Conservation (phyloP, 2,329 filamentous ascomycete genomes). For the Exophiala dermatitidis region DNA sequence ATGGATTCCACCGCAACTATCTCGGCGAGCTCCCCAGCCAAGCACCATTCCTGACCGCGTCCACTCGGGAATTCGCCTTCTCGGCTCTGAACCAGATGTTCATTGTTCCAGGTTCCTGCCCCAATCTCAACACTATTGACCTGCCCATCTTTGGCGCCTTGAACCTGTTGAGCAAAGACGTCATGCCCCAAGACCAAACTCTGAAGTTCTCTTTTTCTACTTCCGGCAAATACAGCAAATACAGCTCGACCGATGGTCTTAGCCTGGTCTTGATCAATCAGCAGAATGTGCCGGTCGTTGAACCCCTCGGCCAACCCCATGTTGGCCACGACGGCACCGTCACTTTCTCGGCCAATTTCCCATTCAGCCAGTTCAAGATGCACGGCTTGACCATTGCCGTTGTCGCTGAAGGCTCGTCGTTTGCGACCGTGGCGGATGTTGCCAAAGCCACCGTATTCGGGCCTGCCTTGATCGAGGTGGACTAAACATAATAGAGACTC, state of each 20-base stretch:
- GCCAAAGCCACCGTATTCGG: slow-evolving; percentile 32
- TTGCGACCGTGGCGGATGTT: slow-evolving; percentile 31
- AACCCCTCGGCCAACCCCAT: slow-evolving; percentile 28
- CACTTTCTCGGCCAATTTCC: slow-evolving; percentile 32
- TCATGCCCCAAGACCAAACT: slow-evolving; percentile 33
- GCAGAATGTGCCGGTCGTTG: slow-evolving; percentile 34
- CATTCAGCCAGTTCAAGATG: slow-evolving; percentile 31
- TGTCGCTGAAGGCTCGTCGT: slow-evolving; percentile 31
- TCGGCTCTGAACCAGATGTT: slow-evolving; percentile 56
- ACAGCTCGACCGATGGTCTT: slow-evolving; percentile 25
- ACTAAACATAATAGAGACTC: slow-evolving; percentile 18
- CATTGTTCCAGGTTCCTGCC: slow-evolving; percentile 52
- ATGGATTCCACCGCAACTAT: slow-evolving; percentile 59
- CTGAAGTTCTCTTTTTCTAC: slow-evolving; percentile 45
- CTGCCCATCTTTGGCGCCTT: slow-evolving; percentile 41
- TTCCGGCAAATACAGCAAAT: slow-evolving; percentile 20
- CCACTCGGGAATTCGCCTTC: slow-evolving; percentile 56
- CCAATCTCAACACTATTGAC: slow-evolving; percentile 42
- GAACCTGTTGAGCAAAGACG: slow-evolving; percentile 31
- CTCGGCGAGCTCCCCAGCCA: slow-evolving; percentile 53
- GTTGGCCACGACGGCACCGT: slow-evolving; percentile 19
- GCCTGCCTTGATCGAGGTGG: slow-evolving; percentile 33
- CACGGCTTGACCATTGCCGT: slow-evolving; percentile 38
- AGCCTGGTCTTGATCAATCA: slow-evolving; percentile 38
- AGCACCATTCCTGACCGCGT: slow-evolving; percentile 61